Percentiles rank a stretch among this genome's conserved stretches.
phyloP scores from a whole-genome alignment of 139 green algal species.

The Gonium pectorale region DNA sequence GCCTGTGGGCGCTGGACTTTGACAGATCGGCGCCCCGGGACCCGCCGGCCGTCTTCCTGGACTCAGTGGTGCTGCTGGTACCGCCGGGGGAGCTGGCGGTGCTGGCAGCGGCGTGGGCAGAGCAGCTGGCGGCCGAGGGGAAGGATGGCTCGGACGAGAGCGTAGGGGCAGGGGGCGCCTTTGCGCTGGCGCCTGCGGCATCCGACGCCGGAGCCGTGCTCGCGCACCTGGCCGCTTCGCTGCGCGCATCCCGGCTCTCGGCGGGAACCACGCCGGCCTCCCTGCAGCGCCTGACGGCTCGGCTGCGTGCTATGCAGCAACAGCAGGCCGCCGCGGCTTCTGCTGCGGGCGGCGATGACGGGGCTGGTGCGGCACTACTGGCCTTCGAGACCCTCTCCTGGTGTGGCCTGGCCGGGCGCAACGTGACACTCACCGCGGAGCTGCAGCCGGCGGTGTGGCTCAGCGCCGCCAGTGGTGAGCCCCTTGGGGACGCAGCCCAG shows the following conservation, averaged over 20 bases:
- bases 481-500: too few species aligned
- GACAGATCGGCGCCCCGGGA: background rate
- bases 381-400: background rate
- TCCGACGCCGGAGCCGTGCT: background rate
- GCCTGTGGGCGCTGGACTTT: background rate
- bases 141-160: too few species aligned
- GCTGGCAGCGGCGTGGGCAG: background rate
- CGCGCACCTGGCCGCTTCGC: background rate
- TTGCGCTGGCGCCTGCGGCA: background rate
- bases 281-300: background rate
- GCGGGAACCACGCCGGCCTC: background rate
- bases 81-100: background rate
- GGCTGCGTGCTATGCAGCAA: background rate
- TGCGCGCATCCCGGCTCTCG: background rate
- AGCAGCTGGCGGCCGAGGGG: background rate
- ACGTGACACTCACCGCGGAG: background rate
- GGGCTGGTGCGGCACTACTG: background rate
- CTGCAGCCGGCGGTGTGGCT: too few species aligned
- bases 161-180: too few species aligned
- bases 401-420: conserved; percentile 2
- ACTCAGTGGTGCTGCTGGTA: conserved; percentile 5
- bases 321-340: background rate
- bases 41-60: background rate
- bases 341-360: too few species aligned
- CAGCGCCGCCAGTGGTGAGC: too few species aligned